Evolutionary conservation across 2,329 filamentous ascomycete species (phyloP).

Genomic region (Cordyceps cateniannulata): DNA sequence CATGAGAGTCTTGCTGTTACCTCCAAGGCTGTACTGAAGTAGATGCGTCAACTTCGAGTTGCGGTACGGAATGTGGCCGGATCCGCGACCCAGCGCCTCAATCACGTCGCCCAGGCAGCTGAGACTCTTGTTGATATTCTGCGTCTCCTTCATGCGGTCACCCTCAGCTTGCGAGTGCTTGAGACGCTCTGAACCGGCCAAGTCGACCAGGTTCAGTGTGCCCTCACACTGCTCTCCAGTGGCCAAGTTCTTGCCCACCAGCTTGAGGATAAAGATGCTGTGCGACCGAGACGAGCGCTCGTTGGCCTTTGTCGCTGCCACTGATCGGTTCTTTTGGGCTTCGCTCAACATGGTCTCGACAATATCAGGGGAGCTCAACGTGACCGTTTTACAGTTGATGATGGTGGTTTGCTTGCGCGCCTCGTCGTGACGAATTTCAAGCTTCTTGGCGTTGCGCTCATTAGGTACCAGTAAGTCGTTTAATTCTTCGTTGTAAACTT

Average conservation of each 20-base stretch:
- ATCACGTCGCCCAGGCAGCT: constrained; percentile 93
- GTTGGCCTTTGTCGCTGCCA: constrained; percentile 96
- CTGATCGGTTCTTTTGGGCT: constrained; percentile 80
- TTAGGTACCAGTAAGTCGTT: constrained; percentile 69
- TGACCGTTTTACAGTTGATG: constrained; percentile 69
- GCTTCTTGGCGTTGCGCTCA: constrained; percentile 63
- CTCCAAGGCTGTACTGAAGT: constrained; percentile 87
- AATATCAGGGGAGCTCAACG: constrained; percentile 69
- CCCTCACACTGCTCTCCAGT: constrained; percentile 85
- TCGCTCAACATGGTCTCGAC: constrained; percentile 74
- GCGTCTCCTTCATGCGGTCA: constrained; percentile 84
- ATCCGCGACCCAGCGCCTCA: constrained; percentile 78
- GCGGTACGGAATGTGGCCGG: constrained; percentile 82
- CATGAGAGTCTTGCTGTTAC: constrained; percentile 97
- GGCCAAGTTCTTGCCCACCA: constrained; percentile 60
- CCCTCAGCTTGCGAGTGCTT: constrained; percentile 84
- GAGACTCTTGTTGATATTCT: constrained; percentile 94
- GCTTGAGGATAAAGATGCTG: constrained; percentile 90
- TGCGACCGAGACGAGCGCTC: constrained; percentile 91
- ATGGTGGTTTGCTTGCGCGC: constrained; percentile 75
- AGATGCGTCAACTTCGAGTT: constrained; percentile 97
- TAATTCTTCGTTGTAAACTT: constrained; percentile 97
- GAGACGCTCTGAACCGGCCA: constrained; percentile 86
- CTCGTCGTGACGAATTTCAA: constrained; percentile 84
- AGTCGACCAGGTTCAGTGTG: constrained; percentile 89